A percentile compares a stretch with the other conserved stretches of the same genome.
Evolutionary conservation across 192 early-diverging fungal species (phyloP).

Genomic region (Coemansia nantahalensis): DNA sequence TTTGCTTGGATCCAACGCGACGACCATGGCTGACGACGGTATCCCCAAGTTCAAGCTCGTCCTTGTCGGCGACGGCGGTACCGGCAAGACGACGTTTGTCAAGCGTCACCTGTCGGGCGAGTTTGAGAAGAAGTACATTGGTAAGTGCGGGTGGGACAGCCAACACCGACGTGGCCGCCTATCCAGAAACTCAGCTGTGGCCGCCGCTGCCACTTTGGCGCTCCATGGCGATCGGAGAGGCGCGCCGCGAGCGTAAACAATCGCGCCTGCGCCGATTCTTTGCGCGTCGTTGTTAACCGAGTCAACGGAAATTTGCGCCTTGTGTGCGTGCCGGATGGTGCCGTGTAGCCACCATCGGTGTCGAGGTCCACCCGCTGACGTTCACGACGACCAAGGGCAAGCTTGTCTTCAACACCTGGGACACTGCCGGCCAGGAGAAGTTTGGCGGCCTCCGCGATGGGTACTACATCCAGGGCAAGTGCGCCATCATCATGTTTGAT

Average conservation of each 20-base stretch:
- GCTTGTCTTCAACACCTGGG: slow-evolving; percentile 99
- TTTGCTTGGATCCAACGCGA: slow-evolving; percentile 17
- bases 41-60: slow-evolving; percentile 54
- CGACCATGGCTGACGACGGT: slow-evolving; percentile 29
- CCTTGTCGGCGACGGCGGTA: slow-evolving; percentile 97
- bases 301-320: too few relatives aligned
- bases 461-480: slow-evolving; percentile 99
- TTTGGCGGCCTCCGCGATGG: slow-evolving; percentile 99
- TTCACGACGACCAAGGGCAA: slow-evolving; percentile 98
- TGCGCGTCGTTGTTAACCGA: too few relatives aligned
- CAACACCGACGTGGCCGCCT: too few relatives aligned
- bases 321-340: slow-evolving; percentile 4
- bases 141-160: too few relatives aligned
- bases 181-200: too few relatives aligned
- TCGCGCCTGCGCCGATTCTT: slow-evolving; percentile 1
- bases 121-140: slow-evolving; percentile 99
- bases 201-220: too few relatives aligned
- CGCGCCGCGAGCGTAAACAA: not conserved
- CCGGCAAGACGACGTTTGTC: slow-evolving; percentile 99
- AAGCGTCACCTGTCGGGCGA: slow-evolving; percentile 99
- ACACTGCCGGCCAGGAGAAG: slow-evolving; percentile 99
- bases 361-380: slow-evolving; percentile 96
- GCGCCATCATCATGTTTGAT: slow-evolving; percentile 99
- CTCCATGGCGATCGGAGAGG: not conserved
- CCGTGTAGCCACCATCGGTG: slow-evolving; percentile 91